Evolutionary conservation across 2,329 filamentous ascomycete genomes (phyloP).

Genomic region (Claviceps cyperi): DNA sequence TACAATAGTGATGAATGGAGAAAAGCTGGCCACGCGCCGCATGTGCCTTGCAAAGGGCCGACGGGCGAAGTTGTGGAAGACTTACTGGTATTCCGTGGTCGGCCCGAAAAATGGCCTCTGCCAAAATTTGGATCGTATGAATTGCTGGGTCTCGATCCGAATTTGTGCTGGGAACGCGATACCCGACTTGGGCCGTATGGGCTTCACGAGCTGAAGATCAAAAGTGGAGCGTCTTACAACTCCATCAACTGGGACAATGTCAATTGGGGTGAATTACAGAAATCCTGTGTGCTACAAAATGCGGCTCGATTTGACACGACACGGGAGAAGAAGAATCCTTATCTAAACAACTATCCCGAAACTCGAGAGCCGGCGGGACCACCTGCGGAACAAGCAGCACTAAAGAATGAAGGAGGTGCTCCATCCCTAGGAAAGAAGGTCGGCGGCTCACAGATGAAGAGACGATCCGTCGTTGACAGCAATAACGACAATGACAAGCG

Average conservation of each 20-base stretch:
- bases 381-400: slow-evolving; percentile 5
- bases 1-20: slow-evolving; percentile 53
- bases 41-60: slow-evolving; percentile 51
- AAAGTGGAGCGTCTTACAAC: slow-evolving; percentile 23
- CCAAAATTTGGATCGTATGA: slow-evolving; percentile 50
- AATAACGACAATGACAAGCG: slow-evolving; percentile 2
- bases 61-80: slow-evolving; percentile 45
- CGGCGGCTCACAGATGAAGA: slow-evolving; percentile 6
- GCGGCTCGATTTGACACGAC: slow-evolving; percentile 42
- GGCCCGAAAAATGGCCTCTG: slow-evolving; percentile 42
- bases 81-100: slow-evolving; percentile 47
- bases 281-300: slow-evolving; percentile 51
- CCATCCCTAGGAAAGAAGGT: slow-evolving; percentile 1
- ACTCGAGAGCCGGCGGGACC: slow-evolving; percentile 10
- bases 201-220: slow-evolving; percentile 32
- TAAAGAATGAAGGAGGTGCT: neutral
- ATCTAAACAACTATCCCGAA: slow-evolving; percentile 27
- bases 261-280: slow-evolving; percentile 57
- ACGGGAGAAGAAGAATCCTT: slow-evolving; percentile 27
- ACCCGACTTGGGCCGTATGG: slow-evolving; percentile 57
- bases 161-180: slow-evolving; percentile 53
- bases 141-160: slow-evolving; percentile 43
- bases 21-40: slow-evolving; percentile 37
- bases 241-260: slow-evolving; percentile 46
- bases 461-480: slow-evolving; percentile 1